Percentiles rank a stretch among this genome's conserved stretches.
These are phyloP conservation scores for Sindora glabra DNA, from an alignment of 306 rosid species.

Conservation along the genomic window DNA sequence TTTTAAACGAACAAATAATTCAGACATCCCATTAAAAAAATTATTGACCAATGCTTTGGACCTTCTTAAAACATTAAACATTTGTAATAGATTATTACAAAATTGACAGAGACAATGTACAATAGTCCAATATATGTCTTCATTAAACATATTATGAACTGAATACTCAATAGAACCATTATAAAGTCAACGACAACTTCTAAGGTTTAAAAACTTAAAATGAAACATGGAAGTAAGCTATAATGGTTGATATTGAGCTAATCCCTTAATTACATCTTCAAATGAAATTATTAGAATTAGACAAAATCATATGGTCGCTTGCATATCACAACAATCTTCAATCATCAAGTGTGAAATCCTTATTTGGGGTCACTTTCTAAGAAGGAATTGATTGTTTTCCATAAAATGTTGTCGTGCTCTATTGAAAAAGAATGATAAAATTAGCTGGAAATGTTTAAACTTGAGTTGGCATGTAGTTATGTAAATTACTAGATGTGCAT, in stretches of 20 bases:
- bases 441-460: too few relatives aligned
- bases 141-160: not conserved
- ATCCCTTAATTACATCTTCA: slow-evolving; percentile 5
- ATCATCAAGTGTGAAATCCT: slow-evolving; percentile 79
- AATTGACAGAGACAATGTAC: too few relatives aligned
- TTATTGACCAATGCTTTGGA: too few relatives aligned
- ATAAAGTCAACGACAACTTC: not conserved
- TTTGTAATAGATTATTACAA: too few relatives aligned
- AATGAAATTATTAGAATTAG: slow-evolving; percentile 6
- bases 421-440: too few relatives aligned
- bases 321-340: slow-evolving; percentile 20
- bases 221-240: too few relatives aligned
- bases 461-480: too few relatives aligned
- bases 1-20: too few relatives aligned
- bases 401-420: slow-evolving; percentile 73
- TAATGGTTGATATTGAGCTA: too few relatives aligned
- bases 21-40: too few relatives aligned
- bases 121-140: not conserved
- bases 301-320: not conserved
- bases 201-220: slow-evolving; percentile 1
- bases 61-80: too few relatives aligned
- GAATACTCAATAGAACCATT: not conserved
- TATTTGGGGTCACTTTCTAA: slow-evolving; percentile 67
- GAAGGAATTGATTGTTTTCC: slow-evolving; percentile 83
- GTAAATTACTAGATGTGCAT: too few relatives aligned